Conservation (phyloP, 148 eudicot genomes). For the Linanthus parryae region DNA sequence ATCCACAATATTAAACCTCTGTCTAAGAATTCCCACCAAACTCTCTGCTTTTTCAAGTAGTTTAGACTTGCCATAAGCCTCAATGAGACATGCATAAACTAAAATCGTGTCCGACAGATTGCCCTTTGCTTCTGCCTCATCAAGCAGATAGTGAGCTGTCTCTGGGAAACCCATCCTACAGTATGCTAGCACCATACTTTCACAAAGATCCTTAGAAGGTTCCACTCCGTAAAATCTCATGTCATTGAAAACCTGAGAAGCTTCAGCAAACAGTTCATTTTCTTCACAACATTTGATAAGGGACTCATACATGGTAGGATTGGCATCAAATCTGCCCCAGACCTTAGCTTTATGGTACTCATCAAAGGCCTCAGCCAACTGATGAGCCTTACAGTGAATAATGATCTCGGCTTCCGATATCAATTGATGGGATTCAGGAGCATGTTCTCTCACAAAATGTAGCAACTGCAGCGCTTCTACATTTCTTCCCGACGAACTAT, state of each 20-base stretch:
- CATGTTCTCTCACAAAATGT: slow-evolving; percentile 48
- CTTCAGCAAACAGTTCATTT: slow-evolving; percentile 50
- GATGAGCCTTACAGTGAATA: slow-evolving; percentile 59
- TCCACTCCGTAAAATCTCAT: slow-evolving; percentile 67
- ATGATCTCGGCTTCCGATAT: slow-evolving; percentile 67
- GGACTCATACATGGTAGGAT: slow-evolving; percentile 62
- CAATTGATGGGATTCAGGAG: slow-evolving; percentile 35
- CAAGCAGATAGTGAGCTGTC: slow-evolving; percentile 65
- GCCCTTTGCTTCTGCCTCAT: slow-evolving; percentile 53
- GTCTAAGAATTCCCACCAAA: slow-evolving; percentile 60
- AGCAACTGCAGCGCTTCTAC: slow-evolving; percentile 71
- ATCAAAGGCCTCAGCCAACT: slow-evolving; percentile 53
- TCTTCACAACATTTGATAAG: slow-evolving; percentile 69
- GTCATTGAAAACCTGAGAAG: slow-evolving; percentile 88
- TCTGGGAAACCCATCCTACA: slow-evolving; percentile 87
- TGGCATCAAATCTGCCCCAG: slow-evolving; percentile 26
- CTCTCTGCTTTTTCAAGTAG: slow-evolving; percentile 71
- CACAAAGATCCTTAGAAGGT: slow-evolving; percentile 51
- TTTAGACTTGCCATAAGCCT: slow-evolving; percentile 70
- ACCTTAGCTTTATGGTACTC: slow-evolving; percentile 46
- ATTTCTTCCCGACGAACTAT: slow-evolving; percentile 67
- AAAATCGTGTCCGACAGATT: slow-evolving; percentile 32
- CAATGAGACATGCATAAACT: slow-evolving; percentile 54
- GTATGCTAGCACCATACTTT: slow-evolving; percentile 51
- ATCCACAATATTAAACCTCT: slow-evolving; percentile 46